Evolutionary conservation across 495 filamentous ascomycete species (phyloP).

Genomic region (Eremomyces bilateralis): DNA sequence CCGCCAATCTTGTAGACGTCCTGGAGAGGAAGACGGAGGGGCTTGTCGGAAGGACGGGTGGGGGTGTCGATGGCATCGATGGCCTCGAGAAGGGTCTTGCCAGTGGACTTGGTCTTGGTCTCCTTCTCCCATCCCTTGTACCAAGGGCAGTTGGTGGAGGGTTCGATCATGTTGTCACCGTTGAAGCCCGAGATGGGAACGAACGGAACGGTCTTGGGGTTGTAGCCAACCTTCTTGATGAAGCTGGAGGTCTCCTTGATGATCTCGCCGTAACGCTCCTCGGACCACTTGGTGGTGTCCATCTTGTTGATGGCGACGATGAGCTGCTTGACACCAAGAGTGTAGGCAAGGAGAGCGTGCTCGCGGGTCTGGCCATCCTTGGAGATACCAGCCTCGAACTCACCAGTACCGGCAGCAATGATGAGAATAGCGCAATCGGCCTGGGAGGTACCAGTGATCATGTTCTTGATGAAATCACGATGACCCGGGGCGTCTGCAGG

Average conservation of each 20-base stretch:
- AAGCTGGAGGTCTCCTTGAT: slow-evolving; percentile 99
- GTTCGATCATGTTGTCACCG: slow-evolving; percentile 98
- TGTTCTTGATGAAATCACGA: slow-evolving; percentile 99
- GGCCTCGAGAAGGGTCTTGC: slow-evolving; percentile 98
- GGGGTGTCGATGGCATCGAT: slow-evolving; percentile 93
- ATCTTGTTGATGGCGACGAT: slow-evolving; percentile 99
- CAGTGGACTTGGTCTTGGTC: slow-evolving; percentile 74
- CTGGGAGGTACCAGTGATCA: slow-evolving; percentile 99
- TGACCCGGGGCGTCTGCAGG: slow-evolving; percentile 81
- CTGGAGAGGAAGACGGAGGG: slow-evolving; percentile 98
- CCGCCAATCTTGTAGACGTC: slow-evolving; percentile 99
- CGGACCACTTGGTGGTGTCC: slow-evolving; percentile 97
- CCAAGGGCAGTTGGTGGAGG: slow-evolving; percentile 90
- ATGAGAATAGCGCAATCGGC: slow-evolving; percentile 99
- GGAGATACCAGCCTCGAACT: slow-evolving; percentile 99
- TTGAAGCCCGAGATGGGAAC: slow-evolving; percentile 99
- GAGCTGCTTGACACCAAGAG: slow-evolving; percentile 98
- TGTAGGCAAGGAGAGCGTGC: slow-evolving; percentile 99
- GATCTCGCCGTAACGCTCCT: slow-evolving; percentile 93
- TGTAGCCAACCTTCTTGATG: slow-evolving; percentile 99
- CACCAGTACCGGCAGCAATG: slow-evolving; percentile 99
- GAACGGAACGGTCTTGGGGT: slow-evolving; percentile 94
- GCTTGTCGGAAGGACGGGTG: slow-evolving; percentile 84
- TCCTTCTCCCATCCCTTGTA: slow-evolving; percentile 99
- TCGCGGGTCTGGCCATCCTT: slow-evolving; percentile 99